These are phyloP conservation scores for Clarkia xantiana DNA, from an alignment of 345 rosid genomes.

Conservation along the genomic window DNA sequence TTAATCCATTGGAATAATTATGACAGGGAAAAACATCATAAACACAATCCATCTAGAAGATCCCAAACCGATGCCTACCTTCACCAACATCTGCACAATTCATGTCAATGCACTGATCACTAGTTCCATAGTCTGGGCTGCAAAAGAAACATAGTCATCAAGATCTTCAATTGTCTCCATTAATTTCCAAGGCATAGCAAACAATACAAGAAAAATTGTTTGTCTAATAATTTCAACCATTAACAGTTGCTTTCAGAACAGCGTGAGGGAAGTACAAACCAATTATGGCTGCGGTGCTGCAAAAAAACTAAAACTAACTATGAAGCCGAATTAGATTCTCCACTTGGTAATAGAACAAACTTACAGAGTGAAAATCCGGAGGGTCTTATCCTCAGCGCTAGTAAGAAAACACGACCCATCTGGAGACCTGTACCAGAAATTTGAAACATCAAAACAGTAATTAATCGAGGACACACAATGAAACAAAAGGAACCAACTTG, in stretches of 20 bases:
- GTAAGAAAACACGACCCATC: constrained; percentile 83
- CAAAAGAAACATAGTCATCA: constrained; percentile 5
- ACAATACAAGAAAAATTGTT: neutral
- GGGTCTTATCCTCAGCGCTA: constrained; percentile 67
- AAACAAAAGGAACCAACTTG: neutral
- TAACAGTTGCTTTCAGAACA: too few species aligned
- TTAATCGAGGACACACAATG: neutral
- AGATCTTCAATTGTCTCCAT: neutral
- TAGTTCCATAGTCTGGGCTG: constrained; percentile 34
- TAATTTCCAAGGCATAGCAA: too few species aligned
- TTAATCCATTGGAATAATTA: neutral
- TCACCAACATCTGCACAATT: constrained; percentile 17
- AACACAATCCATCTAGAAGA: neutral
- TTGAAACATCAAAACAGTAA: neutral
- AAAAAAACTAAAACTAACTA: neutral
- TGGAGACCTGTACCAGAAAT: constrained; percentile 51
- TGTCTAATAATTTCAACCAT: neutral
- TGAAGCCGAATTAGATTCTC: neutral
- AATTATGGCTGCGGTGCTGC: too few species aligned
- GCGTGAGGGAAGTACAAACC: too few species aligned
- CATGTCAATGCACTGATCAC: constrained; percentile 11
- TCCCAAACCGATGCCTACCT: constrained; percentile 16
- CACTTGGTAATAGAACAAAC: constrained; percentile 9
- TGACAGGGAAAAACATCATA: neutral
- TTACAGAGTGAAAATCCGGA: constrained; percentile 59